phyloP scores from a whole-genome alignment of 2,329 filamentous ascomycete species.

The Penicillium palitans region DNA sequence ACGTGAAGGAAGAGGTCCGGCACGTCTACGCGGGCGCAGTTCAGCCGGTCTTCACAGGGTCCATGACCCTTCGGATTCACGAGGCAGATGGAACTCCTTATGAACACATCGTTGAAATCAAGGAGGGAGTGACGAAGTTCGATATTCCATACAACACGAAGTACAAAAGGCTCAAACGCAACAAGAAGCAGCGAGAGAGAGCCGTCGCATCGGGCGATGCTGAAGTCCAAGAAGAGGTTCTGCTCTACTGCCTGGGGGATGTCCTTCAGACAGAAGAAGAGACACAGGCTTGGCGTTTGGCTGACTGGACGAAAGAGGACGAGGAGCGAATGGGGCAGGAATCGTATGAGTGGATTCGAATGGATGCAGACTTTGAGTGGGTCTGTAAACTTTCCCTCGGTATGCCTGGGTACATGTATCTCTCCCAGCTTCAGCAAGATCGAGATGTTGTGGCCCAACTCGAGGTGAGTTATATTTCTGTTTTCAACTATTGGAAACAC shows the following conservation, averaged over 20 bases:
- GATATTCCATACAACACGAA: constrained; percentile 99
- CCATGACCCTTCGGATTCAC: constrained; percentile 97
- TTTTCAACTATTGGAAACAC: background rate
- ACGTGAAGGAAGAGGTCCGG: constrained; percentile 75
- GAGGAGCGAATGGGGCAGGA: constrained; percentile 92
- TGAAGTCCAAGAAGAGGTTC: constrained; percentile 73
- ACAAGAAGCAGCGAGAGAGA: constrained; percentile 76
- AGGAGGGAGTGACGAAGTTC: constrained; percentile 78
- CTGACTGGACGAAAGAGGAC: constrained; percentile 86
- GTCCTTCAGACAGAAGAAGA: constrained; percentile 83
- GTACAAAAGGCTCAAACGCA: constrained; percentile 94
- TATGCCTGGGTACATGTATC: constrained; percentile 95
- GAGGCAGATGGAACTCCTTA: constrained; percentile 98
- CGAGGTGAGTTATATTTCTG: constrained; percentile 46
- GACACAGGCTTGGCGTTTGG: constrained; percentile 75
- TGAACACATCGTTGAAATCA: constrained; percentile 95
- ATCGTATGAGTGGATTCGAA: constrained; percentile 97
- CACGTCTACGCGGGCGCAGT: constrained; percentile 68
- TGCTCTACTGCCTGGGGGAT: constrained; percentile 90
- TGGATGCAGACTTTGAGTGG: constrained; percentile 99
- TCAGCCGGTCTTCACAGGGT: constrained; percentile 84
- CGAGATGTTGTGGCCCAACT: constrained; percentile 88
- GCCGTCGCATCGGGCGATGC: constrained; percentile 63
- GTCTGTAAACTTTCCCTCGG: constrained; percentile 78
- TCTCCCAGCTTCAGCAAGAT: constrained; percentile 95